phyloP scores from a whole-genome alignment of 2,329 filamentous ascomycete genomes.

The Metarhizium brunneum region DNA sequence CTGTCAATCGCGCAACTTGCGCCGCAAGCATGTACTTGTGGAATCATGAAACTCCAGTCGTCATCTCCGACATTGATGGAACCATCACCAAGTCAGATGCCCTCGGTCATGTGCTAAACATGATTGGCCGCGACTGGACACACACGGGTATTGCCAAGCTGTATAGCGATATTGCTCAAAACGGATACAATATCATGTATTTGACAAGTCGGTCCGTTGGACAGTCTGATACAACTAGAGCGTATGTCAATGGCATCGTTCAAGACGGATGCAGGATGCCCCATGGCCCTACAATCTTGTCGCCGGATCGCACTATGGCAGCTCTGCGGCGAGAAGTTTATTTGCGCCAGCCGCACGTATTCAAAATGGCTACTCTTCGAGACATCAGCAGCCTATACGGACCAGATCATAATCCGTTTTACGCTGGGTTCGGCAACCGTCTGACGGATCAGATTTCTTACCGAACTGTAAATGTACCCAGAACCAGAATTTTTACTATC shows the following conservation, averaged over 20 bases:
- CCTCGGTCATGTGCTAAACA: conserved; percentile 86
- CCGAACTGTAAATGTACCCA: conserved; percentile 89
- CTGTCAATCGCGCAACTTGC: conserved; percentile 89
- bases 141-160: conserved; percentile 94
- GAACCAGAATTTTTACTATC: conserved; percentile 94
- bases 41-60: conserved; percentile 83
- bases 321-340: conserved; percentile 89
- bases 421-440: conserved; percentile 93
- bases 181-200: conserved; percentile 99
- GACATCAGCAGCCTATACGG: conserved; percentile 89
- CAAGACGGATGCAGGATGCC: conserved; percentile 84
- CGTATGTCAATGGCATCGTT: conserved; percentile 80
- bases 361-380: conserved; percentile 97
- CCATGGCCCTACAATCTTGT: conserved; percentile 87
- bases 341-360: conserved; percentile 90
- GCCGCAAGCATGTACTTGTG: conserved; percentile 89
- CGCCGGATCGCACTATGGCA: conserved; percentile 89
- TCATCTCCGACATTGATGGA: conserved; percentile 97
- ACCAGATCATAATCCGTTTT: conserved; percentile 72
- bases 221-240: conserved; percentile 80
- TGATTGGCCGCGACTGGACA: conserved; percentile 97
- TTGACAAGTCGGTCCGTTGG: conserved; percentile 90
- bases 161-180: conserved; percentile 88
- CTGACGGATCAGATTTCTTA: conserved; percentile 95
- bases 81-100: conserved; percentile 98